These are phyloP conservation scores for Cordyceps pruinosa DNA, from an alignment of 2,329 filamentous ascomycete species.

Conservation along the genomic window DNA sequence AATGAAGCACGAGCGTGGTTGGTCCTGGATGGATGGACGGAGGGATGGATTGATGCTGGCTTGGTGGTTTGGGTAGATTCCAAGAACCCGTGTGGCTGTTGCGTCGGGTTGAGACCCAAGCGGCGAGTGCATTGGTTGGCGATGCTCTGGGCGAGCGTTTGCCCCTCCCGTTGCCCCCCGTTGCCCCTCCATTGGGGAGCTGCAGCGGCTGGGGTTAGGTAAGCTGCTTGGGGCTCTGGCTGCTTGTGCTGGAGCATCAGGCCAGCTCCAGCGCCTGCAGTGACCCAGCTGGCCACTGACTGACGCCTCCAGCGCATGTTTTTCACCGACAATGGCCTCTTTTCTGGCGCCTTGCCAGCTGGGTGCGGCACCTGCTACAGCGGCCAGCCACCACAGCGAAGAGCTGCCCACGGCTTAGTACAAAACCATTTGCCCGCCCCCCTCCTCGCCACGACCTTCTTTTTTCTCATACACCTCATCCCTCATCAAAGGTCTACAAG, in stretches of 20 bases:
- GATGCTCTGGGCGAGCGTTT: background rate
- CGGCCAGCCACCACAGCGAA: background rate
- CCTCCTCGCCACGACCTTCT: constrained; percentile 8
- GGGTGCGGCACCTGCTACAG: background rate
- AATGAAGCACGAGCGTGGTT: background rate
- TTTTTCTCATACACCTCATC: constrained; percentile 2
- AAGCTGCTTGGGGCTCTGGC: background rate
- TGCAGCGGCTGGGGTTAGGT: background rate
- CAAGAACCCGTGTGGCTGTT: background rate
- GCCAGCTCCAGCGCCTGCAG: background rate
- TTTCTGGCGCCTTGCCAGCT: background rate
- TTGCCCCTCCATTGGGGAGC: constrained; percentile 3
- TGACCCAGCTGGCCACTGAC: background rate
- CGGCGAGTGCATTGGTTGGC: background rate
- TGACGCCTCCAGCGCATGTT: background rate
- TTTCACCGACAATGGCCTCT: background rate
- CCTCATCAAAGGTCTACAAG: constrained; percentile 1
- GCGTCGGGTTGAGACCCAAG: background rate
- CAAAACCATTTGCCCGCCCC: constrained; percentile 11
- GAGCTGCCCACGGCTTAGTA: constrained; percentile 2
- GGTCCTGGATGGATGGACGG: background rate
- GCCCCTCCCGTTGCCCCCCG: background rate
- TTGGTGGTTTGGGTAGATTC: background rate
- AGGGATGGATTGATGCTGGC: background rate
- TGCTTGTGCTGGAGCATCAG: background rate